These are phyloP conservation scores for Penicillium brevicompactum DNA, from an alignment of 2,329 filamentous ascomycete genomes.

Conservation along the genomic window DNA sequence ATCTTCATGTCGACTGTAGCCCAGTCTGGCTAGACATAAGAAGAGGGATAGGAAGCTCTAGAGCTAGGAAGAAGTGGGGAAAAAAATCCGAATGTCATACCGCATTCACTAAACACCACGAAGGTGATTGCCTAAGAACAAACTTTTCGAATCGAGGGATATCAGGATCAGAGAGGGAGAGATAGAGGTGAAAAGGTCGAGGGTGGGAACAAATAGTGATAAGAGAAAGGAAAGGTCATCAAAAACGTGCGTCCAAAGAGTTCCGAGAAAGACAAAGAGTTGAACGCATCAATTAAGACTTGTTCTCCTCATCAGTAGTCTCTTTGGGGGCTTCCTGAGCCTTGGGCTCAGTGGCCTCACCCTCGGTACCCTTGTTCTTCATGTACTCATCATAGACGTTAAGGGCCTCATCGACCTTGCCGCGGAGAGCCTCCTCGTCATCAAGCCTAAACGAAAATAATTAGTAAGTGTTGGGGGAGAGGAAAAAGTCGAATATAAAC, in stretches of 20 bases:
- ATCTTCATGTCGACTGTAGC: background rate
- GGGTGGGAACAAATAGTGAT: conserved; percentile 23
- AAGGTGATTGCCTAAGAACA: conserved; percentile 37
- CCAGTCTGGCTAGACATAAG: background rate
- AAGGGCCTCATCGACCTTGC: conserved; percentile 97
- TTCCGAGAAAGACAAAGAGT: conserved; percentile 28
- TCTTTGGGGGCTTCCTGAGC: conserved; percentile 49
- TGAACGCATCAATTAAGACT: conserved; percentile 38
- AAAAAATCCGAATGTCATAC: conserved; percentile 32
- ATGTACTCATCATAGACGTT: conserved; percentile 98
- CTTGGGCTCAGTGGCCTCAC: conserved; percentile 48
- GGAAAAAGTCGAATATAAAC: conserved; percentile 45
- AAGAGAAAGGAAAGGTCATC: conserved; percentile 37
- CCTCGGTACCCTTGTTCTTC: conserved; percentile 70
- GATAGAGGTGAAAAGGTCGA: conserved; percentile 24
- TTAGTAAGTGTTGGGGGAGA: conserved; percentile 15
- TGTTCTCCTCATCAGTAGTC: conserved; percentile 42
- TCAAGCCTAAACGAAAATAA: conserved; percentile 66
- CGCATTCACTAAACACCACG: conserved; percentile 35
- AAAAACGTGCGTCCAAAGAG: conserved; percentile 37
- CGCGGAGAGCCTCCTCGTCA: conserved; percentile 82
- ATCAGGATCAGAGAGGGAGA: conserved; percentile 40
- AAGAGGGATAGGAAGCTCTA: conserved; percentile 5
- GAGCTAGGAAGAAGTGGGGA: conserved; percentile 12
- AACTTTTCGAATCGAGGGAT: conserved; percentile 47